phyloP scores from a whole-genome alignment of 2,329 filamentous ascomycete species.

The Leptographium radiaticola region DNA sequence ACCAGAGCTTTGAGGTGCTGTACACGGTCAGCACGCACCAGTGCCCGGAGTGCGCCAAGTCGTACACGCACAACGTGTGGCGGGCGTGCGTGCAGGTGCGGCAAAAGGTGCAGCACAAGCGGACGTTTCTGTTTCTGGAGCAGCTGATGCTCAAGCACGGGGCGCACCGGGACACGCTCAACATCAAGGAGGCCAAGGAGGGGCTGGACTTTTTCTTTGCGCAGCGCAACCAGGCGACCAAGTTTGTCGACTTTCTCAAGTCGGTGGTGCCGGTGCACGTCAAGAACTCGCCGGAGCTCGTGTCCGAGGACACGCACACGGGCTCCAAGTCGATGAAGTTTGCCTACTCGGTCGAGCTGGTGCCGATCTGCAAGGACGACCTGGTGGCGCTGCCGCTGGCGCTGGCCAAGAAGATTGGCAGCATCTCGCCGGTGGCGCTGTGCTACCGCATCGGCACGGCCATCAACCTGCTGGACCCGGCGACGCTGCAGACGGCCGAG shows the following conservation, averaged over 20 bases:
- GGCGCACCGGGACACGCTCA: conserved; percentile 80
- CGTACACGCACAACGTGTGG: conserved; percentile 73
- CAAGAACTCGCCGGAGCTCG: conserved; percentile 48
- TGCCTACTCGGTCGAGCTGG: conserved; percentile 74
- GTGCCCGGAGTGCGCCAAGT: conserved; percentile 90
- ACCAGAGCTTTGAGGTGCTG: conserved; percentile 91
- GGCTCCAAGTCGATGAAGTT: conserved; percentile 91
- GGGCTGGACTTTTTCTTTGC: conserved; percentile 95
- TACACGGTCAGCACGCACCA: conserved; percentile 86
- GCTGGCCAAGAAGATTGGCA: conserved; percentile 74
- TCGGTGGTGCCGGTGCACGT: conserved; percentile 56
- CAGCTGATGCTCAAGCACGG: conserved; percentile 92
- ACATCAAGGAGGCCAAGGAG: conserved; percentile 94
- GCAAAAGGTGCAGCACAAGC: conserved; percentile 93
- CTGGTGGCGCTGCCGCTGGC: conserved; percentile 86
- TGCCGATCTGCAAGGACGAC: conserved; percentile 96
- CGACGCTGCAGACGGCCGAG: conserved; percentile 82
- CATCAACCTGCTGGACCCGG: conserved; percentile 79
- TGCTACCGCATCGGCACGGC: conserved; percentile 84
- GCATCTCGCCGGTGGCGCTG: conserved; percentile 74
- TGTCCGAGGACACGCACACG: conserved; percentile 86
- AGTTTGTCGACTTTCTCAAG: conserved; percentile 63
- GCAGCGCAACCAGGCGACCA: conserved; percentile 76
- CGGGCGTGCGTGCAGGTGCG: conserved; percentile 85
- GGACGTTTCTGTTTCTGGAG: conserved; percentile 54